Evolutionary conservation across 2,329 filamentous ascomycete species (phyloP).

Genomic region (Teratosphaeria destructans): DNA sequence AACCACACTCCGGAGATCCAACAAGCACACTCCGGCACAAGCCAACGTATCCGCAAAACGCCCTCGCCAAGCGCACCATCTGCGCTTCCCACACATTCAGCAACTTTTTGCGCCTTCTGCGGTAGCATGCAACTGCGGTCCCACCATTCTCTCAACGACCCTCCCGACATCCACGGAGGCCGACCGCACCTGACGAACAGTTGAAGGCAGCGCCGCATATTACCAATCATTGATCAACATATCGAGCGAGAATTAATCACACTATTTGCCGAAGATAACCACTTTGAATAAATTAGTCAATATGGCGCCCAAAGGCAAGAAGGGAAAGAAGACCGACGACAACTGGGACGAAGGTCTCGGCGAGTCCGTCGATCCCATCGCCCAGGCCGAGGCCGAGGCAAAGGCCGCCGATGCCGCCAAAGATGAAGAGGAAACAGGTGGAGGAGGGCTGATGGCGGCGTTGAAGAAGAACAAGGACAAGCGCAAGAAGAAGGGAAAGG

Average conservation of each 20-base stretch:
- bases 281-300: background rate
- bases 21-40: background rate
- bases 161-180: conserved; percentile 19
- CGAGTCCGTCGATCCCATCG: conserved; percentile 58
- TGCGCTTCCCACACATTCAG: background rate
- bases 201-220: conserved; percentile 7
- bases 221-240: background rate
- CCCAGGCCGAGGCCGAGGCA: conserved; percentile 36
- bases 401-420: conserved; percentile 39
- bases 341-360: conserved; percentile 94
- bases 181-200: conserved; percentile 17
- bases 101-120: conserved; percentile 8
- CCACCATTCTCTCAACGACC: conserved; percentile 20
- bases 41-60: background rate
- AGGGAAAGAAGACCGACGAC: conserved; percentile 71
- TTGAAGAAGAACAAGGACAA: conserved; percentile 52
- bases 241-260: conserved; percentile 2
- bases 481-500: conserved; percentile 81
- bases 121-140: conserved; percentile 22
- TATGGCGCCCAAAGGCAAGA: conserved; percentile 96
- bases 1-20: background rate
- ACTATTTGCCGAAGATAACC: background rate
- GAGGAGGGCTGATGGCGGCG: conserved; percentile 39
- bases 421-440: conserved; percentile 41
- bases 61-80: background rate